Base-by-base conservation (phyloP, 768 basidiomycete species). In the Leccinum truebloodii region DNA sequence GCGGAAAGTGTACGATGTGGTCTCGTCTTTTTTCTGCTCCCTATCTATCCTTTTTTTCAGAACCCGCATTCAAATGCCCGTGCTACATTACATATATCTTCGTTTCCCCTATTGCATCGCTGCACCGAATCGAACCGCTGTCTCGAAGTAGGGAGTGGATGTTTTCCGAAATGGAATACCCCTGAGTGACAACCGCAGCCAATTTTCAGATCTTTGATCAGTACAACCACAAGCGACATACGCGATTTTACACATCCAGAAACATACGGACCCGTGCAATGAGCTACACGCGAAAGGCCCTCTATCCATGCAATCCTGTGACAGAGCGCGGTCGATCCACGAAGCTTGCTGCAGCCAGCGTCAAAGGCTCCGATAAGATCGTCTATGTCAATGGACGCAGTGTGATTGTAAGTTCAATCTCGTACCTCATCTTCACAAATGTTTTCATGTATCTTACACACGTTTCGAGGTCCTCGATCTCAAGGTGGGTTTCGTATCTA, bases 311-410 rank as follows among this genome's bases (percentile, higher is more conserved):
- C 66, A 89, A 86, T 66, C 91, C 91, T 3, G 74, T 72, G 28
- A 90, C 91, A 7, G 76, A 82, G 37, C 80, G 93, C 41, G 89
- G 91, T 20, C 75, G 77, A 57, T 80, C 87, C 6, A 90, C 88
- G 20, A 94, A 90, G 75, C 83, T 95, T 48, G 84, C 85, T 61
- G 81, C 82, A 57, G 82, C 74, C 75, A 91, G 87, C 76, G 54
- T 71, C 58, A 72, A 68, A 52, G 69, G 69, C 22, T 67, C 68
- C 16, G 90, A 83, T 74, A 95, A 91, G 80, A 77, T 97, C 62
- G 82, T 92, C 16, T 97, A 98, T 65, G 82, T 89, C 3, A 94
- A 90, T 69, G 93, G 93, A 41, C 86, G 88, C 75, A 84, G 85
- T 10, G 86, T 97, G 54, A 86, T 96, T 67, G 94, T 96, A 70